These are phyloP conservation scores for Phaeosphaeriaceae sp. DNA, from an alignment of 2,329 filamentous ascomycete genomes.

Conservation along the genomic window DNA sequence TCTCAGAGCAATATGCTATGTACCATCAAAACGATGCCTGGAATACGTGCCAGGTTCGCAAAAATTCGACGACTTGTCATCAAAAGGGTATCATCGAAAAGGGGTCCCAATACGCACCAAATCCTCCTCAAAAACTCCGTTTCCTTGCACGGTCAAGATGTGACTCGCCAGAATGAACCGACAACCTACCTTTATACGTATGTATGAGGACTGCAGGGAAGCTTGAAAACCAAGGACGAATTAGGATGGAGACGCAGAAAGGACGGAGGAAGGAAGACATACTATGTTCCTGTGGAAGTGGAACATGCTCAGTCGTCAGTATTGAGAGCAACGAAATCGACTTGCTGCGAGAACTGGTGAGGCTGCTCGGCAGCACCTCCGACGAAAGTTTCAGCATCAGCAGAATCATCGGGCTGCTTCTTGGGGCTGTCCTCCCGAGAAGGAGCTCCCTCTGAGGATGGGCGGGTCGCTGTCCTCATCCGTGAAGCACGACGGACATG, in stretches of 20 bases:
- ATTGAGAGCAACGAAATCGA: slow-evolving; percentile 39
- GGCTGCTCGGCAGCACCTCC: slow-evolving; percentile 1
- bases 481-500: slow-evolving; percentile 70
- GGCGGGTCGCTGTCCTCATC: slow-evolving; percentile 28
- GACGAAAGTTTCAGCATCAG: slow-evolving; percentile 4
- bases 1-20: slow-evolving; percentile 2
- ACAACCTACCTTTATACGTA: slow-evolving; percentile 22
- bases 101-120: slow-evolving; percentile 25
- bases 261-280: slow-evolving; percentile 19
- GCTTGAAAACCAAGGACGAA: slow-evolving; percentile 16
- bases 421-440: slow-evolving; percentile 13
- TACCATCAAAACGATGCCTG: slow-evolving; percentile 12
- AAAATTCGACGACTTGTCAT: slow-evolving; percentile 16
- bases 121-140: slow-evolving; percentile 7
- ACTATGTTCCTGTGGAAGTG: slow-evolving; percentile 11
- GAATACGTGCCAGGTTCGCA: slow-evolving; percentile 7
- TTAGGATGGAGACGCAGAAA: slow-evolving; percentile 16
- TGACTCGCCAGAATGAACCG: slow-evolving; percentile 10
- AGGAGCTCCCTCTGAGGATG: slow-evolving; percentile 15
- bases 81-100: slow-evolving; percentile 34
- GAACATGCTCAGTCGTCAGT: slow-evolving; percentile 20
- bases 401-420: slow-evolving; percentile 15
- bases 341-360: slow-evolving; percentile 38
- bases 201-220: slow-evolving; percentile 8
- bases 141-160: slow-evolving; percentile 20